A percentile compares a stretch with the other conserved stretches of the same genome.
Conservation (phyloP, 139 green algal species). For the Spirogloea muscicola region DNA sequence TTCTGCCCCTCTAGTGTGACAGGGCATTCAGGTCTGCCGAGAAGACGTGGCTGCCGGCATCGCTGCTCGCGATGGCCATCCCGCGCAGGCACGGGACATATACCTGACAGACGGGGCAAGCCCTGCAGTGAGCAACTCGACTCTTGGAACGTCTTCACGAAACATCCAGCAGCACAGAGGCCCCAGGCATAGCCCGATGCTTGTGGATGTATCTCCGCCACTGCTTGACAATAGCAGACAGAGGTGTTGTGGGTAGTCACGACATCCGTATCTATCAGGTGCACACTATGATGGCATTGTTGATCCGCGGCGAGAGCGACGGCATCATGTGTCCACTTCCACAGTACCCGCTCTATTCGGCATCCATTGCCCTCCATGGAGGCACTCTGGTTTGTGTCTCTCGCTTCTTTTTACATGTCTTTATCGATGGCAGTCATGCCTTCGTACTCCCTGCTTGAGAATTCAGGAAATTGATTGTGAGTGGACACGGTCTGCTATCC, state of each 20-base stretch:
- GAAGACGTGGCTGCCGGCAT: slow-evolving; percentile 67
- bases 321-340: slow-evolving; percentile 63
- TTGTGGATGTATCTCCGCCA: no score
- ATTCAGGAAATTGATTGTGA: no score
- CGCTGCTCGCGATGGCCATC: slow-evolving; percentile 64
- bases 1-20: no score
- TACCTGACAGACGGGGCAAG: slow-evolving; percentile 81
- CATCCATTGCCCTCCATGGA: slow-evolving; percentile 75
- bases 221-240: no score
- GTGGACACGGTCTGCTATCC: no score
- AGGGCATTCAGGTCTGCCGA: slow-evolving; percentile 14
- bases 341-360: slow-evolving; percentile 88
- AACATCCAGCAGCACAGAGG: no score
- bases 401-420: neutral
- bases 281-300: slow-evolving; percentile 32
- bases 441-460: no score
- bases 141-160: slow-evolving; percentile 44
- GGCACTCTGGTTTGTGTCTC: slow-evolving; percentile 65
- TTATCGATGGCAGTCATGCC: no score
- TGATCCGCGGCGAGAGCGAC: slow-evolving; percentile 22
- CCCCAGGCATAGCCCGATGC: no score
- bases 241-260: no score
- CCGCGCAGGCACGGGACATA: slow-evolving; percentile 64
- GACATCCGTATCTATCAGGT: slow-evolving; percentile 31
- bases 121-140: slow-evolving; percentile 40